Percentiles rank a stretch among this genome's conserved stretches.
These are phyloP conservation scores for Colletotrichum sp. DNA, from an alignment of 2,329 filamentous ascomycete genomes.

Conservation along the genomic window DNA sequence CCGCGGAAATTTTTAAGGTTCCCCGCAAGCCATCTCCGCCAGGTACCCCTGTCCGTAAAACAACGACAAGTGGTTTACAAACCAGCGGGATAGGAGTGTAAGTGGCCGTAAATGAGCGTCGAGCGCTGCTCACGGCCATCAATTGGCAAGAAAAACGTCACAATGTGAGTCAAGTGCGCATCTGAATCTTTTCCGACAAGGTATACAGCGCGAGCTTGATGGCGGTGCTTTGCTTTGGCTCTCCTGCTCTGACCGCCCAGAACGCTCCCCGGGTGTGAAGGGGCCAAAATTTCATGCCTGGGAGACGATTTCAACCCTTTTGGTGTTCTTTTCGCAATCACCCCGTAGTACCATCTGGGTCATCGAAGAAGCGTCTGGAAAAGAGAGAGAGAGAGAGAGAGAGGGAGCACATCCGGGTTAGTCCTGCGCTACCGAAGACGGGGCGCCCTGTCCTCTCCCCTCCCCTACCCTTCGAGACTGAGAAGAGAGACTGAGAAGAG, in stretches of 20 bases:
- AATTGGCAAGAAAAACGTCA: background rate
- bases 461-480: background rate
- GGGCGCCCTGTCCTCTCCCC: background rate
- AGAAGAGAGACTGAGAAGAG: background rate
- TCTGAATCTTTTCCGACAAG: background rate
- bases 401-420: background rate
- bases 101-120: background rate
- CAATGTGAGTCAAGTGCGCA: background rate
- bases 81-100: background rate
- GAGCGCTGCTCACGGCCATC: accelerated
- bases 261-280: background rate
- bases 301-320: background rate
- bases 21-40: background rate
- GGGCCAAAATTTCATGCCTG: background rate
- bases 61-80: background rate
- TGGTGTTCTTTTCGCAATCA: background rate
- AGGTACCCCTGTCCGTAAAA: background rate
- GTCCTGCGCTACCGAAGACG: background rate
- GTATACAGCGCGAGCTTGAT: background rate
- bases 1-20: background rate
- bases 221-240: background rate
- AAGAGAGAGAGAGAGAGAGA: background rate
- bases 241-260: background rate
- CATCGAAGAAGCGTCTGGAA: background rate
- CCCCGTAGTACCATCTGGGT: background rate